A percentile compares a stretch with the other conserved stretches of the same genome.
phyloP scores from a whole-genome alignment of 495 filamentous ascomycete species.

The Stereocaulon alpinum region DNA sequence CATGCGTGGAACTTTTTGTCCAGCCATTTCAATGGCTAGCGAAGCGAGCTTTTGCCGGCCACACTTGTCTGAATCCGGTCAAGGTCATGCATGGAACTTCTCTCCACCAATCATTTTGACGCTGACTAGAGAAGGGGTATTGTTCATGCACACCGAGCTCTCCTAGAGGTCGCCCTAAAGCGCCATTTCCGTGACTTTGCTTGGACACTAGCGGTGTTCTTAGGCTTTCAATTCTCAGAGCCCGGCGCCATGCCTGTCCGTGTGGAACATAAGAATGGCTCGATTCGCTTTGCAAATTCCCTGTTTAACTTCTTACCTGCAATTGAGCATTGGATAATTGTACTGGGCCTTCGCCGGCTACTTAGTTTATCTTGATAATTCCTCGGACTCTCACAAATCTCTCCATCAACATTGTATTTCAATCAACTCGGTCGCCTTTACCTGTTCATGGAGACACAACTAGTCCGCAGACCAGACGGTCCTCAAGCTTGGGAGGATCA shows the following conservation, averaged over 20 bases:
- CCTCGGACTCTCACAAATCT: neutral
- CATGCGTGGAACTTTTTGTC: neutral
- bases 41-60: neutral
- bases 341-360: neutral
- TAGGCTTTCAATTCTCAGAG: neutral
- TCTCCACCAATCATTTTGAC: neutral
- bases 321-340: neutral
- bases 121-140: neutral
- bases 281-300: neutral
- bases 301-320: neutral
- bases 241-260: neutral
- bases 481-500: neutral
- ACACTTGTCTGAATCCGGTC: neutral
- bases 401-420: neutral
- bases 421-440: neutral
- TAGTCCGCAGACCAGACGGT: neutral
- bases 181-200: neutral
- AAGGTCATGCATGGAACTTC: neutral
- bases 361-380: neutral
- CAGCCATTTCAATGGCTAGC: neutral
- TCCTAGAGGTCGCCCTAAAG: neutral
- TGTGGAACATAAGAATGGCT: neutral
- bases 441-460: neutral
- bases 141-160: neutral
- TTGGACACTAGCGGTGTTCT: neutral